Evolutionary conservation across 345 rosid species (phyloP).

Genomic region (Camelina laxa): DNA sequence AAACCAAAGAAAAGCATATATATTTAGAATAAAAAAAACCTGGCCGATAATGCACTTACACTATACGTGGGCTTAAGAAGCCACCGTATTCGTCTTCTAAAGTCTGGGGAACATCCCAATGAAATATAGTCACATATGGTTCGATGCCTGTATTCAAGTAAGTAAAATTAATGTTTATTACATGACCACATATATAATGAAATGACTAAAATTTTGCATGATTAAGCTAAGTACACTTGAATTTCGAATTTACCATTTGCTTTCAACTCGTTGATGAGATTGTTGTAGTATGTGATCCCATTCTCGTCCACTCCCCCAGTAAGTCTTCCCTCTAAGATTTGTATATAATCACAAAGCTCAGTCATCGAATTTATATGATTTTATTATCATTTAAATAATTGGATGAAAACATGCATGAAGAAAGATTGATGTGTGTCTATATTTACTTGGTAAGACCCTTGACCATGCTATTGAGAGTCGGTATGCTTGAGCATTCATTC

Average conservation of each 20-base stretch:
- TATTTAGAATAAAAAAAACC: background rate
- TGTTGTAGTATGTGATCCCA: constrained; percentile 55
- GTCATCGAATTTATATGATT: background rate
- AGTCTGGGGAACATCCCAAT: constrained; percentile 46
- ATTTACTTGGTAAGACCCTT: constrained; percentile 48
- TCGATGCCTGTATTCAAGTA: constrained; percentile 34
- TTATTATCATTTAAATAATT: background rate
- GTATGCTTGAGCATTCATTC: constrained; percentile 24
- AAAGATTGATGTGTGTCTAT: background rate
- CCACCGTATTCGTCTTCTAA: constrained; percentile 40
- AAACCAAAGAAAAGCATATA: background rate
- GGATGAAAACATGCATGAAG: background rate
- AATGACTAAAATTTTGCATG: background rate
- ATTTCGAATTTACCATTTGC: constrained; percentile 8
- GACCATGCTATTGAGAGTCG: constrained; percentile 46
- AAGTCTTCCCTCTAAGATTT: constrained; percentile 48
- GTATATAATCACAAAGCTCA: background rate
- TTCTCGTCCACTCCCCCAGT: constrained; percentile 49
- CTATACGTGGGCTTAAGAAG: constrained; percentile 41
- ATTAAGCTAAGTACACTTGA: background rate
- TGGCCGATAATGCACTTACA: constrained; percentile 23
- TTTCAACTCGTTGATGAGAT: constrained; percentile 47
- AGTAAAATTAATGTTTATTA: background rate
- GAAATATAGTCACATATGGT: constrained; percentile 47
- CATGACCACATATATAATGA: background rate